Base-by-base conservation (phyloP, 148 eudicot genomes). In the Drosera capensis region DNA sequence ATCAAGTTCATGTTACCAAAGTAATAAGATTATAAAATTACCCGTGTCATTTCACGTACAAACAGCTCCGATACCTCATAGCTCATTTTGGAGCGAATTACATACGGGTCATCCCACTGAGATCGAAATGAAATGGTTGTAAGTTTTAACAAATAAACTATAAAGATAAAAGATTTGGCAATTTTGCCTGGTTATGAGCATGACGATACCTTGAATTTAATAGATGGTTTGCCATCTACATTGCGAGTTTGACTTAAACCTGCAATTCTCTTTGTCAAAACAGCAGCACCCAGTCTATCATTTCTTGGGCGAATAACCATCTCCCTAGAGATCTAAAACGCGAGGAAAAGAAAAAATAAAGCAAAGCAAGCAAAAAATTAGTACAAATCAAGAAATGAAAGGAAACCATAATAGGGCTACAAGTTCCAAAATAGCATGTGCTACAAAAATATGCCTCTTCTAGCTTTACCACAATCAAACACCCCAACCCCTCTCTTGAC, bases 251-350 rank as follows among this genome's bases (percentile, higher is more conserved):
- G 72, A 57, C 76, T 82, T 52, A 45, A 37, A 40, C 73, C 38
- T 41, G 78, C 85, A 56, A 70, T 43, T 67, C 73, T 74, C 66
- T 66, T 79, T 25, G 85, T 87, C 63, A 87, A 56, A 51, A 70
- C 61, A 38, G 94, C 65, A 49, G 76, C 80, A 49, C 88, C 96
- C 49, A 87, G 62, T 55, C 77, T 76, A 40, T 68, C 58, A 66
- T 87, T 87, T 40, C 65, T 72, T 23, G 94, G 94, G 85, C 96
- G 82, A 52, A 87, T 79, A 47, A 82, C 96, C 82, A 87, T 76
- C 63, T 87, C 96, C 58, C 96, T 67, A 61, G 88, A 94, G 56
- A 87, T 73, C 96, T 87, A 74, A 38, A 52, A 15, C 58, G 21
- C 12, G 22, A 18, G 21, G 9, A 19, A 34, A 2, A 9, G 38